Percentiles rank a stretch among this genome's conserved stretches.
Conservation (phyloP, 805 yeast genomes). For the Lachancea waltii region DNA sequence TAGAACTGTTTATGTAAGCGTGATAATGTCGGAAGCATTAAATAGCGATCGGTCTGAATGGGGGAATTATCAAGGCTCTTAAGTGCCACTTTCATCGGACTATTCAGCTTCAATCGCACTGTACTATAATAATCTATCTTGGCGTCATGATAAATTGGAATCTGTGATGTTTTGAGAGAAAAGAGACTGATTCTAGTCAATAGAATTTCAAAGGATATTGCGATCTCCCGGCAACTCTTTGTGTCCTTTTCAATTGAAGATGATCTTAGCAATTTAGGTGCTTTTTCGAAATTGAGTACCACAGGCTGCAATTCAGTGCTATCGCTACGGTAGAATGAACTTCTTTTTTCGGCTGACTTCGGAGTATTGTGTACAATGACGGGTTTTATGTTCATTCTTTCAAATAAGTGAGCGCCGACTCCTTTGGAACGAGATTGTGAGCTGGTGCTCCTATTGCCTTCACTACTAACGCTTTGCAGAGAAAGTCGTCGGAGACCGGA, state of each 20-base stretch:
- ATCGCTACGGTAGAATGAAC: conserved; percentile 17
- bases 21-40: too few species aligned
- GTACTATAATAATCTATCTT: not conserved
- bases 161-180: not conserved
- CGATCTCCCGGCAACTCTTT: not conserved
- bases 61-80: not conserved
- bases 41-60: too few species aligned
- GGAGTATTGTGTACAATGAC: conserved; percentile 32
- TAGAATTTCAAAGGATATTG: not conserved
- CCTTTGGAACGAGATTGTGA: conserved; percentile 8
- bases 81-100: conserved; percentile 3
- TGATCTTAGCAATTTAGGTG: conserved; percentile 14
- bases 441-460: not conserved
- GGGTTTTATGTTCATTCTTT: conserved; percentile 39
- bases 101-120: not conserved
- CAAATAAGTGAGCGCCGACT: conserved; percentile 36
- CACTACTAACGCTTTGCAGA: not conserved
- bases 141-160: conserved; percentile 1
- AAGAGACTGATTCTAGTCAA: not conserved
- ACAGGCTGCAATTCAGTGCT: too few species aligned
- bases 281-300: conserved; percentile 15
- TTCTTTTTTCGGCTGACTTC: conserved; percentile 15
- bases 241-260: not conserved
- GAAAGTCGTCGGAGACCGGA: not conserved
- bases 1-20: too few species aligned